Base-by-base conservation (phyloP, 768 basidiomycete species). In the Glaciozyma antarctica region DNA sequence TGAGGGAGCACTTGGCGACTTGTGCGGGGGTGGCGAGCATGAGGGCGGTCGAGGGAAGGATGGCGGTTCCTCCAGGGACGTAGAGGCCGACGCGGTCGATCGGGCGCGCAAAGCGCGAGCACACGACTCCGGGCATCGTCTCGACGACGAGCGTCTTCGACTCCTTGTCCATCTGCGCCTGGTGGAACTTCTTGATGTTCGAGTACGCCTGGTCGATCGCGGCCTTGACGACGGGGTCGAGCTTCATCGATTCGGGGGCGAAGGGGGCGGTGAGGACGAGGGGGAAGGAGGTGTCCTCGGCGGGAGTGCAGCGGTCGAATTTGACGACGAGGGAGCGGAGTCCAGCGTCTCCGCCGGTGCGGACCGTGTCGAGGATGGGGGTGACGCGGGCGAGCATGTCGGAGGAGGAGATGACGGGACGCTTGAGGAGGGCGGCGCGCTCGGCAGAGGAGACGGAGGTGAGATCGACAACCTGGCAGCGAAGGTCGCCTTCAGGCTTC, bases 21-120 rank as follows among this genome's bases (percentile, higher is more conserved):
- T 95, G 92, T 3, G 95, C 95, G 21, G 95, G 95, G 34, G 97
- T 87, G 65, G 94, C 94, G 24, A 99, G 85, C 93, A 97, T 97
- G 72, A 99, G 82, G 5, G 95, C 94, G 24, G 95, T 98, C 7
- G 90, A 93, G 17, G 95, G 95, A 22, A 99, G 81, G 54, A 98
- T 82, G 3, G 95, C 95, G 6, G 95, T 98, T 21, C 95, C 95
- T 34, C 95, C 95, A 2, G 95, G 95, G 3, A 99, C 87, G 78
- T 99, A 99, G 54, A 99, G 80, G 45, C 95, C 95, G 41, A 98
- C 94, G 52, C 93, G 86, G 56, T 88, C 86, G 73, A 99, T 92
- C n/a, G 95, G 87, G 53, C 92, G 85, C 2, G 90, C 87, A 77
- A 98, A 95, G 48, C 95, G 85, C 57, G 90, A 87, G 78, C 95